phyloP scores from a whole-genome alignment of 768 basidiomycete genomes.

The Podaxis sp. region DNA sequence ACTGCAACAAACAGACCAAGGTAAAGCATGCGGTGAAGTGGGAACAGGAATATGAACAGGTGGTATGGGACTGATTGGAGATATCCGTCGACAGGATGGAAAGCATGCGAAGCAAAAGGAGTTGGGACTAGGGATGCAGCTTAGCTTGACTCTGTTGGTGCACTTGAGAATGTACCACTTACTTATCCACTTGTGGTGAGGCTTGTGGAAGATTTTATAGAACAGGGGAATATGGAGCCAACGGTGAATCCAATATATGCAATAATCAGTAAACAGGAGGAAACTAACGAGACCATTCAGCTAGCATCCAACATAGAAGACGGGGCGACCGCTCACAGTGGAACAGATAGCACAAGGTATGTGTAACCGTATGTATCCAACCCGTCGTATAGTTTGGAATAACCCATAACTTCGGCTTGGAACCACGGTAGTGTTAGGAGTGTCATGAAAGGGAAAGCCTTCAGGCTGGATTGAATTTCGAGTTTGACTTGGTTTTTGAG shows the following conservation, averaged over 20 bases:
- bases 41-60: conserved; percentile 85
- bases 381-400: conserved; percentile 73
- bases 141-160: conserved; percentile 6
- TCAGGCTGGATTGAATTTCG: conserved; percentile 74
- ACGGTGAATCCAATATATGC: conserved; percentile 97
- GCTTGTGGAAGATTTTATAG: conserved; percentile 94
- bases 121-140: conserved; percentile 68
- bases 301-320: conserved; percentile 4
- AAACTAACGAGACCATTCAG: conserved; percentile 20
- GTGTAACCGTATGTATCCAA: conserved; percentile 75
- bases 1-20: conserved; percentile 85
- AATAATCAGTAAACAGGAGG: conserved; percentile 68
- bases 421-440: conserved; percentile 92
- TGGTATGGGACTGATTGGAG: conserved; percentile 95
- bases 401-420: conserved; percentile 84
- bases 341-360: conserved; percentile 64
- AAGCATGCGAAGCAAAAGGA: conserved; percentile 95
- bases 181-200: conserved; percentile 99
- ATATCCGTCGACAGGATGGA: conserved; percentile 96
- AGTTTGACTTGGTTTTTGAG: conserved; percentile 78
- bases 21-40: conserved; percentile 81
- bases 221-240: conserved; percentile 77
- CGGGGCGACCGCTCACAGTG: conserved; percentile 47
- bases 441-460: conserved; percentile 80
- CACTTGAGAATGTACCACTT: conserved; percentile 23